Evolutionary conservation across 108 stramenopile genomes (phyloP), one percentile per base, ranked within the genome.

Genomic region (Discostella stelligeroides): DNA sequence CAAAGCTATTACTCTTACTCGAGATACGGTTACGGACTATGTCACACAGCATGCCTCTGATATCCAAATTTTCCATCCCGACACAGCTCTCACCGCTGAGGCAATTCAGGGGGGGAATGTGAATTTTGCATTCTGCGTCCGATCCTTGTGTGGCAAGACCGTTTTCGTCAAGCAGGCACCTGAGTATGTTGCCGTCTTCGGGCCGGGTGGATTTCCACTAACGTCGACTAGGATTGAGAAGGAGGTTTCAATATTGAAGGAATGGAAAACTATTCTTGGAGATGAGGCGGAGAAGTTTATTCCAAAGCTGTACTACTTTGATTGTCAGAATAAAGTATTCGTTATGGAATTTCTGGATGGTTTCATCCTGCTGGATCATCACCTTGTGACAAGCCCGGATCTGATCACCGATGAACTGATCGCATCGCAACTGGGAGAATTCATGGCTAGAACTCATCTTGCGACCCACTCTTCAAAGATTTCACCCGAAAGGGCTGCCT

Each of bases 81-180:
- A 68, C 17, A 71, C 80, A 11, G 58, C 48, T 13, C 76, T 85
- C n/a, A 59, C 46, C n/a, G 86, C 84, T 14, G 62, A 47, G 29
- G 76, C 86, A 13, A 93, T 93, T 66, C 49, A 66, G 39, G 92
- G 92, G 10, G 92, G 92, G 37, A 93, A 93, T 66, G 85, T 93
- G 29, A 93, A 93, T 66, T 93, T 86, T 63, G 89, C 92, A 53
- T 93, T 92, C 78, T 85, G 86, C 60, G 84, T 89, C 14, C 66
- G 67, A 4, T 64, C 78, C 24, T 50, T 56, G 37, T 60, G 71
- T 25, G 76, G 68, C 20, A 79, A 57, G 27, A 76, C 77, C 14
- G 73, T 93, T 25, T 93, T 93, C 76, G 76, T 93, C 20, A 93
- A 93, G 63, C 87, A 90, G 68, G 92, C 92, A 13, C 92, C 92